Conservation (phyloP, 1,139 yeast genomes). For the Candida freyschussii region DNA sequence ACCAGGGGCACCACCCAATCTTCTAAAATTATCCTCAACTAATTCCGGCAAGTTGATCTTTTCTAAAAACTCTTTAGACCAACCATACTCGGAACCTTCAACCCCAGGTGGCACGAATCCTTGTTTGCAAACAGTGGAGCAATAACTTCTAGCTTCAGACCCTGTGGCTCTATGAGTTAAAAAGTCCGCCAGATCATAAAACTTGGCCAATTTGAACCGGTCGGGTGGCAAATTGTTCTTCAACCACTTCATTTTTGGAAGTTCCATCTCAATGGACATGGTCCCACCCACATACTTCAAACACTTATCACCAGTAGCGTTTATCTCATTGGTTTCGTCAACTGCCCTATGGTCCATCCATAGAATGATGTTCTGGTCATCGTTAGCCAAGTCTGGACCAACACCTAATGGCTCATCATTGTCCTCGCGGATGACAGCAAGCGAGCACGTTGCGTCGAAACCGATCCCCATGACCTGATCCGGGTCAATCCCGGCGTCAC, state of each 20-base stretch:
- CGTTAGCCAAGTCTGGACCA: constrained; percentile 80
- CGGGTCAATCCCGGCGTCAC: constrained; percentile 71
- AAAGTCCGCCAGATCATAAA: constrained; percentile 88
- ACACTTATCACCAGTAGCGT: constrained; percentile 71
- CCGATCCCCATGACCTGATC: constrained; percentile 76
- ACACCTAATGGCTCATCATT: constrained; percentile 75
- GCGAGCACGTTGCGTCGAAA: constrained; percentile 95
- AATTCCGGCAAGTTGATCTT: constrained; percentile 71
- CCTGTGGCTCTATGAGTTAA: constrained; percentile 90
- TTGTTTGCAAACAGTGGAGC: constrained; percentile 93
- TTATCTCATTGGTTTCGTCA: constrained; percentile 77
- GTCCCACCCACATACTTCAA: constrained; percentile 94
- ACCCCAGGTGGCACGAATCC: constrained; percentile 92
- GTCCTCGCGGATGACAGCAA: constrained; percentile 69
- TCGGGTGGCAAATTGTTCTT: constrained; percentile 73
- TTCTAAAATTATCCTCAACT: constrained; percentile 66
- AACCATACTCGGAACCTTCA: constrained; percentile 78
- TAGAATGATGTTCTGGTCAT: constrained; percentile 74
- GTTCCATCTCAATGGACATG: constrained; percentile 97
- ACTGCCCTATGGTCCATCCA: constrained; percentile 99
- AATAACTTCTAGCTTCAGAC: constrained; percentile 76
- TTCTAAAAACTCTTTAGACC: constrained; percentile 77
- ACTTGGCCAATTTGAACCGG: constrained; percentile 62
- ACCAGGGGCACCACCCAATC: constrained; percentile 80
- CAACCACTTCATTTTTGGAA: constrained; percentile 96